Evolutionary conservation across 2,329 filamentous ascomycete genomes (phyloP), one percentile per base, ranked within the genome.

Genomic region (Diaporthe ampelina): DNA sequence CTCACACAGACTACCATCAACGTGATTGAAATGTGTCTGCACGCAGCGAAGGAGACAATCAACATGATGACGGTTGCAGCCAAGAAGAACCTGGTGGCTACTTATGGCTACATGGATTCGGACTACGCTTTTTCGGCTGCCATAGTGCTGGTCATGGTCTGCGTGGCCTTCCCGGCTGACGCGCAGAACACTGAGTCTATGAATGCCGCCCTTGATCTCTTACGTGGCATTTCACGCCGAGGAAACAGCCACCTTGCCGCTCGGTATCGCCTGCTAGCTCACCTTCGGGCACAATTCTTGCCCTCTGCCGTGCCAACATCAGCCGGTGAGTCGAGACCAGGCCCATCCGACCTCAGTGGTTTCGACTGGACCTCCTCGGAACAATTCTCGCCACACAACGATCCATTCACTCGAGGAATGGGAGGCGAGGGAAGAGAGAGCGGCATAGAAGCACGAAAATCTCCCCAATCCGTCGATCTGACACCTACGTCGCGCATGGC

Each of bases 51-150:
- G 21, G 86, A 86, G 32, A 88, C 85, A 5, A 85, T 86, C 24
- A 81, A 84, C 26, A 86, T 89, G 63, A 88, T 89, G 85, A 82
- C 83, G 52, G 81, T 85, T 21, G 87, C 88, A 1, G 81, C 85
- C 1, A 84, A 86, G 76, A 84, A 87, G 74, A 84, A 89, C 73
- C 82, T 90, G 13, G 84, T 89, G 15, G 87, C 88, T 26, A 90
- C 88, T 0, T 90, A 88, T 77, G 88, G 88, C 32, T 90, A 89
- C 78, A 88, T 90, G 82, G 88, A 90, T 74, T 86, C 87, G 21
- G 88, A 90, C 75, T 88, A 90, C 77, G 84, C 86, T 32, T 89
- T 90, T 77, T 88, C 86, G 0, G 87, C 88, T 1, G 85, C 87
- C 15, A 84, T 90, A 15, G 83, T 90, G 2, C 83, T 90, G 7